Evolutionary conservation across 768 basidiomycete genomes (phyloP).

Genomic region (Multifurca ochricompacta): DNA sequence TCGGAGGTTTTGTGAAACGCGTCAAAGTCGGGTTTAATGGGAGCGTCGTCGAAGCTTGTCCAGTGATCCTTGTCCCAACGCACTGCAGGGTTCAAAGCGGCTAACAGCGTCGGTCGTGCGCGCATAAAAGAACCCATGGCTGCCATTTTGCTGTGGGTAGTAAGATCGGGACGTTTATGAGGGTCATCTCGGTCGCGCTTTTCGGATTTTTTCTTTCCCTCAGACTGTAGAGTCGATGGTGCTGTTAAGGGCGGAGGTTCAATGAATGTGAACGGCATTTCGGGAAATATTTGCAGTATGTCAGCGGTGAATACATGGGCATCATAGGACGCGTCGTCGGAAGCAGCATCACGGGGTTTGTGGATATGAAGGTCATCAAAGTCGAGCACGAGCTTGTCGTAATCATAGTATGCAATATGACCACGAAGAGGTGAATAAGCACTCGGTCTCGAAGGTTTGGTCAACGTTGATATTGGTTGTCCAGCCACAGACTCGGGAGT

Average conservation of each 20-base stretch:
- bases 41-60: slow-evolving; percentile 47
- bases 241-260: slow-evolving; percentile 30
- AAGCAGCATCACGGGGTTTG: slow-evolving; percentile 5
- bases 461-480: neutral
- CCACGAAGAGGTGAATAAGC: slow-evolving; percentile 53
- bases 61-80: slow-evolving; percentile 61
- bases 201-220: slow-evolving; percentile 31
- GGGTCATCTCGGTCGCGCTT: slow-evolving; percentile 61
- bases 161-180: slow-evolving; percentile 72
- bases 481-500: slow-evolving; percentile 2
- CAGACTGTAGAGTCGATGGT: slow-evolving; percentile 6
- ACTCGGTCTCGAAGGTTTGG: slow-evolving; percentile 35
- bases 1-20: slow-evolving; percentile 31
- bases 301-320: slow-evolving; percentile 34
- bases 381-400: slow-evolving; percentile 45
- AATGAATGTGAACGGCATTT: slow-evolving; percentile 55
- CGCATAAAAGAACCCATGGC: slow-evolving; percentile 75
- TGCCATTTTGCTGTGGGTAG: slow-evolving; percentile 64
- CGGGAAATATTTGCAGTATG: slow-evolving; percentile 73
- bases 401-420: slow-evolving; percentile 40
- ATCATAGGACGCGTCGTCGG: slow-evolving; percentile 18
- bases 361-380: slow-evolving; percentile 36
- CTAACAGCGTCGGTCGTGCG: slow-evolving; percentile 74
- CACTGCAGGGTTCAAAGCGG: slow-evolving; percentile 74
- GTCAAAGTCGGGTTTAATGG: slow-evolving; percentile 17